Conservation (phyloP, 2,329 filamentous ascomycete genomes). For the Cercospora citrullina region DNA sequence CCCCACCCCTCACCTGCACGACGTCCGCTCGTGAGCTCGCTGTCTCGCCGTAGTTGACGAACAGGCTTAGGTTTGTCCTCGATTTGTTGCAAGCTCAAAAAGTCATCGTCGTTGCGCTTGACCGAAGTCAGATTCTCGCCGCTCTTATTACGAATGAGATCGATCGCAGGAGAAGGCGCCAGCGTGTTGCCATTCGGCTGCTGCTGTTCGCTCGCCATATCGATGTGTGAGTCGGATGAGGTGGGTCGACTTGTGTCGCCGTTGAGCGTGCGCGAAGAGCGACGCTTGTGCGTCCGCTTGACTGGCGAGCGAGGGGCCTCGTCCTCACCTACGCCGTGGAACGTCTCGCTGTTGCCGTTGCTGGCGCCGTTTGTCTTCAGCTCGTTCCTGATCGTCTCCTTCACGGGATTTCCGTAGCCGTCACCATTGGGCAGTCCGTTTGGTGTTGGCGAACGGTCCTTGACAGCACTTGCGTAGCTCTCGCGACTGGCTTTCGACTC, state of each 20-base stretch:
- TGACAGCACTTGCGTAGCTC: slow-evolving; percentile 31
- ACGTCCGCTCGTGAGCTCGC: slow-evolving; percentile 53
- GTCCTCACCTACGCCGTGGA: slow-evolving; percentile 35
- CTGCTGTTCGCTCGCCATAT: slow-evolving; percentile 11
- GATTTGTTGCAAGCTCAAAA: slow-evolving; percentile 33
- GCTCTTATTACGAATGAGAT: slow-evolving; percentile 47
- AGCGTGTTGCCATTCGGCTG: slow-evolving; percentile 16
- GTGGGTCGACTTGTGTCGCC: slow-evolving; percentile 21
- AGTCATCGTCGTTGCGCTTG: slow-evolving; percentile 27
- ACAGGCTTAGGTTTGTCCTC: slow-evolving; percentile 39
- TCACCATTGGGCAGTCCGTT: slow-evolving; percentile 27
- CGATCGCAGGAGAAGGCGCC: slow-evolving; percentile 37
- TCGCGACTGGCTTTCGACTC: slow-evolving; percentile 29
- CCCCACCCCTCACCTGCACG: slow-evolving; percentile 57
- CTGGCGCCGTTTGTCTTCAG: slow-evolving; percentile 18
- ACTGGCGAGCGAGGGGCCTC: slow-evolving; percentile 33
- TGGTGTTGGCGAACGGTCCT: slow-evolving; percentile 24
- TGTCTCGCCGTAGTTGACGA: slow-evolving; percentile 19
- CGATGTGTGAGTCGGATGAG: slow-evolving; percentile 12
- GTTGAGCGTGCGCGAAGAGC: slow-evolving; percentile 30
- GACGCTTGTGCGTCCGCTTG: slow-evolving; percentile 34
- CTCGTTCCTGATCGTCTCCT: slow-evolving; percentile 9
- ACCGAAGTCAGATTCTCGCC: slow-evolving; percentile 45
- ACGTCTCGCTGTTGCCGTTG: slow-evolving; percentile 26
- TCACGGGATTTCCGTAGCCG: slow-evolving; percentile 23